Evolutionary conservation across 2,329 filamentous ascomycete species (phyloP).

Genomic region (Alternaria novae-zelandiae): DNA sequence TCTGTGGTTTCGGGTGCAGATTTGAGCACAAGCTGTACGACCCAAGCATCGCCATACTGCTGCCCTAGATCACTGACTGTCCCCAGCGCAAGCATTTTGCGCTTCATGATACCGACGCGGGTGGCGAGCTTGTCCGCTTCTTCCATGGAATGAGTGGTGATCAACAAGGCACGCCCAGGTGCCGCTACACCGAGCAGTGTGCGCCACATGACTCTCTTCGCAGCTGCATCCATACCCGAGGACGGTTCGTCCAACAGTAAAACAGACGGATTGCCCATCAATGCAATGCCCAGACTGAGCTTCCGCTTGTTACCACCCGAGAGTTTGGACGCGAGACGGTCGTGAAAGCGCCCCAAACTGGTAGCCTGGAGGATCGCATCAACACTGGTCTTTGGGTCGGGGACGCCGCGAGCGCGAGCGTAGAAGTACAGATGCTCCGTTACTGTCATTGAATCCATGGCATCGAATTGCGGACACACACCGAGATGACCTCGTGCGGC

Average conservation of each 20-base stretch:
- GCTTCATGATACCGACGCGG: constrained; percentile 84
- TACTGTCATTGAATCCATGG: constrained; percentile 90
- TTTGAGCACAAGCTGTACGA: constrained; percentile 80
- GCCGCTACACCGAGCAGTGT: constrained; percentile 75
- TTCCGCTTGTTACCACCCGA: constrained; percentile 96
- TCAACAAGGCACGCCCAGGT: constrained; percentile 77
- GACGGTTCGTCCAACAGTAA: constrained; percentile 88
- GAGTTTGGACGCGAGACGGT: constrained; percentile 77
- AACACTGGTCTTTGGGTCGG: constrained; percentile 78
- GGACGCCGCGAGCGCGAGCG: constrained; percentile 79
- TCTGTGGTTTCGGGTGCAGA: constrained; percentile 75
- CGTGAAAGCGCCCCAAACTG: constrained; percentile 72
- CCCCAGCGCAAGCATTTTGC: constrained; percentile 83
- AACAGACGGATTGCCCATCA: constrained; percentile 91
- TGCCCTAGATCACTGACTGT: constrained; percentile 74
- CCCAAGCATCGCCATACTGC: constrained; percentile 77
- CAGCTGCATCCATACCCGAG: constrained; percentile 86
- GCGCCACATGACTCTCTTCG: constrained; percentile 92
- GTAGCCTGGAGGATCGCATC: constrained; percentile 79
- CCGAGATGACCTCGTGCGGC: constrained; percentile 78
- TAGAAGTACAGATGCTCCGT: constrained; percentile 88
- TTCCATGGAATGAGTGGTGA: constrained; percentile 96
- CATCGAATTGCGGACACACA: constrained; percentile 80
- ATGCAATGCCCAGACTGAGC: constrained; percentile 82
- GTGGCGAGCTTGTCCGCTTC: constrained; percentile 88